A percentile compares a stretch with the other conserved stretches of the same genome.
Evolutionary conservation across 2,329 filamentous ascomycete species (phyloP).

Genomic region (Ramichloridium luteum): DNA sequence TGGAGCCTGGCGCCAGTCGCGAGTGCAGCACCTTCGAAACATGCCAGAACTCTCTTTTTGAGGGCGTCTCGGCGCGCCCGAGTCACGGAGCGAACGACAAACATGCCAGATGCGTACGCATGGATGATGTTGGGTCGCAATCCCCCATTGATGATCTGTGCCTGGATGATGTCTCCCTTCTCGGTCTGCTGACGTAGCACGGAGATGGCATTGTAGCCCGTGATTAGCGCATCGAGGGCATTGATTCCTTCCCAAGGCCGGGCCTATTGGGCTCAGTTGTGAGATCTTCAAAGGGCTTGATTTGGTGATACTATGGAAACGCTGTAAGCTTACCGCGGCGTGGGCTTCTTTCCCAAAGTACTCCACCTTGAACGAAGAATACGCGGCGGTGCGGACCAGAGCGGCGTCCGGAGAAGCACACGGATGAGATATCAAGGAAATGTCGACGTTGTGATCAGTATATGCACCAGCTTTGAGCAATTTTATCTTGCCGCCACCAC

Average conservation of each 20-base stretch:
- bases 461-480: constrained; percentile 35
- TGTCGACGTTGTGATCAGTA: constrained; percentile 26
- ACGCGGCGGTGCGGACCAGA: constrained; percentile 42
- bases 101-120: constrained; percentile 27
- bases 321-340: constrained; percentile 27
- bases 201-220: constrained; percentile 24
- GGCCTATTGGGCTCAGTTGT: no score
- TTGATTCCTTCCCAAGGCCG: constrained; percentile 22
- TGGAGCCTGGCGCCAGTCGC: constrained; percentile 38
- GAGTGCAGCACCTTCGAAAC: constrained; percentile 37
- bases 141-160: constrained; percentile 20
- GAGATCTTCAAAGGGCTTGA: no score
- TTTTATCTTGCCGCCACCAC: constrained; percentile 33
- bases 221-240: constrained; percentile 24
- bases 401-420: constrained; percentile 31
- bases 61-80: constrained; percentile 22
- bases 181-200: constrained; percentile 30
- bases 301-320: not conserved
- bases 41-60: constrained; percentile 25
- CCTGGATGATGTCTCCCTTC: constrained; percentile 29
- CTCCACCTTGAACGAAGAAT: constrained; percentile 36
- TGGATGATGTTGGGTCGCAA: constrained; percentile 29
- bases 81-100: constrained; percentile 26
- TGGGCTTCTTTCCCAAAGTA: constrained; percentile 34
- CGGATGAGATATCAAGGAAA: constrained; percentile 26